Evolutionary conservation across 106 monocot species (phyloP), one percentile per base, ranked within the genome.

Genomic region (Allium fistulosum): DNA sequence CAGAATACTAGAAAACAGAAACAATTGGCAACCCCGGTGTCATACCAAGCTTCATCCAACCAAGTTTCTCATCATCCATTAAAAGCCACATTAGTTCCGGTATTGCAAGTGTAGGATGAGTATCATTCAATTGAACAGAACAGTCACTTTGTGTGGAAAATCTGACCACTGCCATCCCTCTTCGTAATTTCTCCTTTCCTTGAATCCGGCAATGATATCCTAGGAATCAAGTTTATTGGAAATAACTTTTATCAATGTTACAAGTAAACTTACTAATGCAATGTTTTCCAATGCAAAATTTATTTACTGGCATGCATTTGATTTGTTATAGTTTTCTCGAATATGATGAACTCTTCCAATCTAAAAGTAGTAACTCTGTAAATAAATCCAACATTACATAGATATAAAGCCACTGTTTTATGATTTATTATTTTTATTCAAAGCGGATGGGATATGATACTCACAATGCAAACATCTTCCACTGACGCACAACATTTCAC

Each of bases 61-160:
- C n/a, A n/a, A n/a, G n/a, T n/a, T n/a, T n/a, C n/a, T 96, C 91
- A 53, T 76, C 84, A 77, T 96, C 96, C 86, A 96, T 78, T 17
- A 96, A 65, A 69, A 96, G 73, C n/a, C 91, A 72, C 91, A 96
- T 96, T 61, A 96, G 71, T 76, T 96, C 96, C 59, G 96, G 91
- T 56, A 96, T 88, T n/a, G 88, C 86, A 70, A 91, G 86, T 66
- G 88, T 86, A 50, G 96, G 96, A 76, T 96, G 96, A 26, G 96
- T 96, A 61, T 96, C 91, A 76, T 96, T 96, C 76, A 96, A 61
- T 71, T 96, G 96, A 76, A 96, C 83, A 61, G 91, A 85, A 77
- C 91, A 91, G 69, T 96, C 92, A 63, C 22, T 73, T 17, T 88
- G 88, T n/a, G n/a, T n/a, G n/a, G n/a, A n/a, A n/a, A n/a, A n/a